Evolutionary conservation across 805 yeast genomes (phyloP).

Genomic region (Saccharomyces mikatae): DNA sequence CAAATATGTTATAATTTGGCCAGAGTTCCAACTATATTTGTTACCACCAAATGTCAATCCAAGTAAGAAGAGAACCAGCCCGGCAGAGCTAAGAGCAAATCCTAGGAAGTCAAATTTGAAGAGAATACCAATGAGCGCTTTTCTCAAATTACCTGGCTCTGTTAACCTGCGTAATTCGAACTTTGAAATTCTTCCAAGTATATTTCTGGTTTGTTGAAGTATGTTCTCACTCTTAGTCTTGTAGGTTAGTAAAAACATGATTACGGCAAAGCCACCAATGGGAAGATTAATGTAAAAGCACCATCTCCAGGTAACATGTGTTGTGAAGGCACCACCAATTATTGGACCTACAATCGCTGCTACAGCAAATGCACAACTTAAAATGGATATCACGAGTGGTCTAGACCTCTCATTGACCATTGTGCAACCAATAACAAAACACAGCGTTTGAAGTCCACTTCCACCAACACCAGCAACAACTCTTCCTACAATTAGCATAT

Average conservation of each 20-base stretch:
- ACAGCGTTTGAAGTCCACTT: conserved; percentile 53
- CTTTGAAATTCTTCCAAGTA: neutral
- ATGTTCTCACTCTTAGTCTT: conserved; percentile 6
- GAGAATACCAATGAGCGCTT: conserved; percentile 1
- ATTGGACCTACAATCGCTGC: conserved; percentile 55
- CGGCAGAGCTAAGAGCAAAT: conserved; percentile 16
- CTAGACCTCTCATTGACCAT: conserved; percentile 22
- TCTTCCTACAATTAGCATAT: conserved; percentile 62
- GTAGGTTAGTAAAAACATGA: conserved; percentile 13
- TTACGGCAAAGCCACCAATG: conserved; percentile 41
- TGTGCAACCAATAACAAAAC: conserved; percentile 42
- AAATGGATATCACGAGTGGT: conserved; percentile 15
- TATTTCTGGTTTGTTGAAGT: neutral
- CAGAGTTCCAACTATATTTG: conserved; percentile 46
- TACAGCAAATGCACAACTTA: conserved; percentile 35
- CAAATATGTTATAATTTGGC: conserved; percentile 35
- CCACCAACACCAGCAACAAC: conserved; percentile 66
- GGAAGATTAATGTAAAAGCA: conserved; percentile 66
- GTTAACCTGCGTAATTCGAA: neutral
- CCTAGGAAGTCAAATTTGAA: conserved; percentile 20
- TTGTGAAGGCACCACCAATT: conserved; percentile 58
- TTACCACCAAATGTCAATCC: conserved; percentile 43
- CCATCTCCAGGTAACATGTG: conserved; percentile 65
- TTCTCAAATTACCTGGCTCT: neutral
- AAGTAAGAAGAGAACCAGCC: conserved; percentile 15